Evolutionary conservation across 352 stramenopile genomes (phyloP).

Genomic region (Phytophthora palmivora): DNA sequence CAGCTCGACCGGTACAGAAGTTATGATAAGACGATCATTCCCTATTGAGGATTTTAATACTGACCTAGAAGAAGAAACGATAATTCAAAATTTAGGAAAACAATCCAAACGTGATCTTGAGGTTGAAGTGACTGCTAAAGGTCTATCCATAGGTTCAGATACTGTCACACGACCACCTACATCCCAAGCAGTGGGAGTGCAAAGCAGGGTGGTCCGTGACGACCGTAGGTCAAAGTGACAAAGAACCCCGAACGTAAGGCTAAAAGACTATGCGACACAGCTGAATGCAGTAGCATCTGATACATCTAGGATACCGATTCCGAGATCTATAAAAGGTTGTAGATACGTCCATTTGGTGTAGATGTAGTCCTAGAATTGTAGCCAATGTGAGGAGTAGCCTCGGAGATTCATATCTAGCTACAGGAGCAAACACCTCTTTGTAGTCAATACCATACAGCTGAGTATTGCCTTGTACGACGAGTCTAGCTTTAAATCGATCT

Average conservation of each 20-base stretch:
- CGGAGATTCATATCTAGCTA: slow-evolving; percentile 8
- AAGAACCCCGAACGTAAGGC: not conserved
- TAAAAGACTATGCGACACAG: not conserved
- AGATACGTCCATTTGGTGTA: not conserved
- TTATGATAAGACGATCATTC: too few species aligned
- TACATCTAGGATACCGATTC: too few species aligned
- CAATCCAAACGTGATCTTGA: not conserved
- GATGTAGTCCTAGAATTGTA: slow-evolving; percentile 1
- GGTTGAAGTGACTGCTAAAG: not conserved
- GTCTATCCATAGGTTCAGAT: slow-evolving; percentile 3
- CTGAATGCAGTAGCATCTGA: slow-evolving; percentile 4
- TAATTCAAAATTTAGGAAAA: slow-evolving; percentile 2
- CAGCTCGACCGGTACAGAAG: too few species aligned
- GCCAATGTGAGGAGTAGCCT: slow-evolving; percentile 1
- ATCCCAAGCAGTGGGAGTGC: not conserved
- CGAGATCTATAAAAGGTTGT: slow-evolving; percentile 13
- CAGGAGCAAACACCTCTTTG: slow-evolving; percentile 1
- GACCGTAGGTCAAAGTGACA: not conserved
- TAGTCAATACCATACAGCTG: slow-evolving; percentile 23
- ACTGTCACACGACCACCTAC: not conserved
- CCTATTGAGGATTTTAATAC: too few species aligned
- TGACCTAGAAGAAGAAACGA: slow-evolving; percentile 1
- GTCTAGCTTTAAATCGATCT: not conserved
- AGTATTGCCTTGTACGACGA: not conserved
- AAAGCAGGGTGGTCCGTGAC: not conserved